These are phyloP conservation scores for Olyra latifolia DNA, from an alignment of 176 grass and related monocot genomes.

Conservation along the genomic window DNA sequence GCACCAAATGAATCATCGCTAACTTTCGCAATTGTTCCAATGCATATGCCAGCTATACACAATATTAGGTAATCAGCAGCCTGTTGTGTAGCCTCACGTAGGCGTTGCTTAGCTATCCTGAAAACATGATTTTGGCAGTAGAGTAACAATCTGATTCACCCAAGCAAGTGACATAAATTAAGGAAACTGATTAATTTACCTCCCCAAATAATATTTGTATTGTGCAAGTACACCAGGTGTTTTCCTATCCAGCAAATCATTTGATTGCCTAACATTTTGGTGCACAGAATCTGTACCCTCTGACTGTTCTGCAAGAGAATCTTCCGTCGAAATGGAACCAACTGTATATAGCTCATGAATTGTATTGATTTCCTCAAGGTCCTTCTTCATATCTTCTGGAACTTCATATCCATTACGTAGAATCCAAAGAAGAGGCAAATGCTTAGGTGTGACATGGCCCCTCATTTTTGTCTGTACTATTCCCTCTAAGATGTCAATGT, in stretches of 20 bases:
- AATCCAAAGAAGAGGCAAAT: slow-evolving; percentile 70
- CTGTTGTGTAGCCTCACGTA: slow-evolving; percentile 55
- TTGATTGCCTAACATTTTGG: slow-evolving; percentile 33
- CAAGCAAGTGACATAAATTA: slow-evolving; percentile 5
- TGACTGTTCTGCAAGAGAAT: slow-evolving; percentile 39
- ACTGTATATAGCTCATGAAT: slow-evolving; percentile 43
- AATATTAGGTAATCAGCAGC: slow-evolving; percentile 72
- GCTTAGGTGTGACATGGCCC: slow-evolving; percentile 40
- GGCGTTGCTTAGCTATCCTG: slow-evolving; percentile 63
- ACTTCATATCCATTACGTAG: slow-evolving; percentile 64
- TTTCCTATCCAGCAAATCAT: slow-evolving; percentile 51
- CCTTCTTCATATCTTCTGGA: slow-evolving; percentile 54
- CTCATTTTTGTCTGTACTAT: slow-evolving; percentile 55
- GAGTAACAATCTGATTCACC: slow-evolving; percentile 29
- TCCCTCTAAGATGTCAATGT: slow-evolving; percentile 79
- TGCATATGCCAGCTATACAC: slow-evolving; percentile 70
- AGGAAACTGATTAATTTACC: slow-evolving; percentile 53
- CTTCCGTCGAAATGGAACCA: slow-evolving; percentile 32
- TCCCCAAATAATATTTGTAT: slow-evolving; percentile 68
- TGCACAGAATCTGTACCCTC: slow-evolving; percentile 29
- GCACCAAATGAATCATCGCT: slow-evolving; percentile 59
- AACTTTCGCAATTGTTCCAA: slow-evolving; percentile 66
- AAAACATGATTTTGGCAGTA: slow-evolving; percentile 30
- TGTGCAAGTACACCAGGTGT: slow-evolving; percentile 60
- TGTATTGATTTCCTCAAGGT: slow-evolving; percentile 47